Evolutionary conservation across 1,284 basidiomycete species (phyloP), one percentile per base, ranked within the genome.

Genomic region (Anthracocystis setariae): DNA sequence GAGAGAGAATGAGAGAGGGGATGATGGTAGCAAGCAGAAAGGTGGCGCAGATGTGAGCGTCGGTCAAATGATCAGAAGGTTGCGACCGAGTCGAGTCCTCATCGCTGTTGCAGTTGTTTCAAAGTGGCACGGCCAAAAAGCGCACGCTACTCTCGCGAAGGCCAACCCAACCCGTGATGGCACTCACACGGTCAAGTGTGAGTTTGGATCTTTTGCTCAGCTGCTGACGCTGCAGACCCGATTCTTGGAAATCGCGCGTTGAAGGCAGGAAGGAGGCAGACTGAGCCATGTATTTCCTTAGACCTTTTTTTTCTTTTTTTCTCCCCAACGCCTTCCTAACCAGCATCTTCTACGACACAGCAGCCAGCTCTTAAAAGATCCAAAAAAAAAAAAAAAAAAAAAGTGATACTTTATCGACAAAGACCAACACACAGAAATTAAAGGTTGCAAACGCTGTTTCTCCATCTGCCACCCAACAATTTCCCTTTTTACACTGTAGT

Each of bases 1-100:
- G n/a, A 29, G 20, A 33, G 17, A 15, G n/a, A n/a, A n/a, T n/a
- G n/a, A n/a, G n/a, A n/a, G n/a, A n/a, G n/a, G 32, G 25, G 38
- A 33, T 39, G 51, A 50, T 47, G 46, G 42, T 49, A 45, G 49
- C 29, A 24, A 37, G 27, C 9, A n/a, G 48, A 32, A 40, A 15
- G 23, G 21, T 15, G 43, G 17, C 8, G 43, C 25, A n/a, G n/a
- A n/a, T n/a, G n/a, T n/a, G n/a, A 15, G 25, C 29, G 58, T 48
- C 57, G 64, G 53, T 40, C 40, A 67, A 56, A 52, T 56, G 37
- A 23, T 37, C 17, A 24, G 32, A 51, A 33, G 40, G 47, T 45
- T 58, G 37, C 20, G 35, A 37, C 21, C 35, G 20, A 10, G 17
- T 33, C 32, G 29, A n/a, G 4, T 23, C 20, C 21, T 35, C n/a